Evolutionary conservation across 208 protist genomes (phyloP), one percentile per base, ranked within the genome.

Genomic region (Leishmania lainsoni): DNA sequence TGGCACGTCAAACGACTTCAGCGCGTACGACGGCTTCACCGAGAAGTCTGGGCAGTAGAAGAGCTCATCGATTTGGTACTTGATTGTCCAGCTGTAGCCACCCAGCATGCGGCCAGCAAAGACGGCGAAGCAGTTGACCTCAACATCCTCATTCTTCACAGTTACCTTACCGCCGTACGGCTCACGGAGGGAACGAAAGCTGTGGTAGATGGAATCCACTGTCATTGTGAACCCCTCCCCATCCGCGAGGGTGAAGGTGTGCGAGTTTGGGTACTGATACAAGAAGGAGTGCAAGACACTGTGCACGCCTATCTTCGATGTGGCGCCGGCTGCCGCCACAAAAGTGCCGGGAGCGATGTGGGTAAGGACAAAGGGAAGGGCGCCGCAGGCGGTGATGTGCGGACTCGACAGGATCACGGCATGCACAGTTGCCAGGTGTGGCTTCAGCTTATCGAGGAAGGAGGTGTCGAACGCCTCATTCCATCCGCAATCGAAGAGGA

Each of bases 11-110:
- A 96, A 94, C 9, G 79, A 84, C 80, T 93, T 93, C 63, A 98
- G 83, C 29, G 86, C 86, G 80, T 94, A 93, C 0, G 95, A 98
- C 26, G 91, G 87, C 70, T 92, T 92, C 45, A 93, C 71, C 5
- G 95, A 93, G 78, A 91, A 96, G 78, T 97, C 95, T 1, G 93
- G 93, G 84, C 95, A 96, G 87, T 98, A 98, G 72, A 98, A 91
- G 35, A 98, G 75, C 75, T 96, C 91, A 75, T 98, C 95, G 80
- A 96, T 96, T 80, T 98, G 93, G 80, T 96, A 96, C 78, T 91
- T 94, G 71, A 98, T 88, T 32, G 85, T 85, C 93, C 95, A 98
- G 70, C 84, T 87, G 80, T 94, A 89, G 54, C 90, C 88, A 20
- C 95, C 95, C 42, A 97, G 87, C 86, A 96, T 92, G 42, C 95